These are phyloP conservation scores for Sporothrix sp. DNA, from an alignment of 2,329 filamentous ascomycete species.

Conservation along the genomic window DNA sequence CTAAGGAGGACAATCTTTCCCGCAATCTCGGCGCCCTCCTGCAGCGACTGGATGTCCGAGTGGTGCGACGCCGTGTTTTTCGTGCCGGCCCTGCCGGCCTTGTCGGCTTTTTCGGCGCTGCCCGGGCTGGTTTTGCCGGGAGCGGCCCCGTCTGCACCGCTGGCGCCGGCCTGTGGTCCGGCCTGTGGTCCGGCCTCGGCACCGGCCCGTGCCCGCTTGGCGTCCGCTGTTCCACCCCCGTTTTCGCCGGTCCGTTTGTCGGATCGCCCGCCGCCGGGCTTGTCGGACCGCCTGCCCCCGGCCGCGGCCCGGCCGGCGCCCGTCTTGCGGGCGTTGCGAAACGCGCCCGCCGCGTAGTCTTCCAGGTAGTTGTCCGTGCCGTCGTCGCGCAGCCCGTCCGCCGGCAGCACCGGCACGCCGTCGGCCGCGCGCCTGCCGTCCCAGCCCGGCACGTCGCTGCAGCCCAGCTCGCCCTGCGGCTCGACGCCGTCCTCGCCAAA, in stretches of 20 bases:
- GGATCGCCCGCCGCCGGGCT: no score
- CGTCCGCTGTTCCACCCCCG: no score
- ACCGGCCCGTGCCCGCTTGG: no score
- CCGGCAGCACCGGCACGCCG: conserved; percentile 29
- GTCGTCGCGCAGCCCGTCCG: conserved; percentile 46
- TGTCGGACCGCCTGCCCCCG: not conserved
- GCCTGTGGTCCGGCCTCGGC: no score
- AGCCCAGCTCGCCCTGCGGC: conserved; percentile 79
- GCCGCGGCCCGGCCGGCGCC: not conserved
- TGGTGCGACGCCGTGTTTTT: conserved; percentile 40
- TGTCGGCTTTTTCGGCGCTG: no score
- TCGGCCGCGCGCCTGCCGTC: conserved; percentile 41
- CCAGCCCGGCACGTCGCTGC: conserved; percentile 91
- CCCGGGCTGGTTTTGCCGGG: no score
- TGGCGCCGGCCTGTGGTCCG: no score
- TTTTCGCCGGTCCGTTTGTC: no score
- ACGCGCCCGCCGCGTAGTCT: conserved; percentile 29
- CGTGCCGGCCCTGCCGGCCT: no score
- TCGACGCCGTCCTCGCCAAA: conserved; percentile 71
- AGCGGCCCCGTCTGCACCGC: no score
- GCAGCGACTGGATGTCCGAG: conserved; percentile 83
- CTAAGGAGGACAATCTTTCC: conserved; percentile 89
- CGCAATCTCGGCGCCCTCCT: conserved; percentile 84
- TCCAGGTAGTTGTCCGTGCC: conserved; percentile 81
- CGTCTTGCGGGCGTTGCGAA: conserved; percentile 4